These are phyloP conservation scores for Phytophthora agathidicida DNA, from an alignment of 352 stramenopile species.

Conservation along the genomic window DNA sequence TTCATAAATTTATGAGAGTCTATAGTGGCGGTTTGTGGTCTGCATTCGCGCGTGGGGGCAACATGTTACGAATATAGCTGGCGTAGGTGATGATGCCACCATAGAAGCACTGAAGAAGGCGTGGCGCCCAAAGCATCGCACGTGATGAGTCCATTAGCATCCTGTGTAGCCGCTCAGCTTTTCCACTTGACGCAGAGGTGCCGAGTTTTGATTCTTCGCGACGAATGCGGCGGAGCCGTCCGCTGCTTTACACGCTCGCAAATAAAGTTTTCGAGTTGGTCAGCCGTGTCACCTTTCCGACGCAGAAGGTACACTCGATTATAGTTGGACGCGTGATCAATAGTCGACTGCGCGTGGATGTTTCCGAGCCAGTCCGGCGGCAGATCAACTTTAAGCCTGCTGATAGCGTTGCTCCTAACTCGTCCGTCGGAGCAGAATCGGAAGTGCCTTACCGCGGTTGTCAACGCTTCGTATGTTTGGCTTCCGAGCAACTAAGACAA, in stretches of 20 bases:
- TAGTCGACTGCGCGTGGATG: slow-evolving; percentile 10
- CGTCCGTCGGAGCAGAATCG: slow-evolving; percentile 5
- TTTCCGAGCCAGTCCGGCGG: background rate
- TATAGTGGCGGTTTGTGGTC: slow-evolving; percentile 1
- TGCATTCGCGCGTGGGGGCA: background rate
- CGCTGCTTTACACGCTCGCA: too few relatives aligned
- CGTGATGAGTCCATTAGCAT: slow-evolving; percentile 1
- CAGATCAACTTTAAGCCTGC: slow-evolving; percentile 13
- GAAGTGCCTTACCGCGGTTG: slow-evolving; percentile 8
- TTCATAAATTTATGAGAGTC: too few relatives aligned
- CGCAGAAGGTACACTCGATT: slow-evolving; percentile 12
- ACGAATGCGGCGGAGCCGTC: too few relatives aligned
- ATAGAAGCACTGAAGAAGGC: background rate
- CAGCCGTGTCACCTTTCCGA: slow-evolving; percentile 4
- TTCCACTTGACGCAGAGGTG: too few relatives aligned
- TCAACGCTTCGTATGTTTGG: background rate
- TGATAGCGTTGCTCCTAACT: slow-evolving; percentile 6
- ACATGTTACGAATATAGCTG: slow-evolving; percentile 7
- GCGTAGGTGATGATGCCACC: slow-evolving; percentile 4
- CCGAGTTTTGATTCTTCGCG: too few relatives aligned
- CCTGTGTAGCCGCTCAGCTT: background rate
- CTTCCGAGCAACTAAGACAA: slow-evolving; percentile 11
- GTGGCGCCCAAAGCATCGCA: slow-evolving; percentile 2
- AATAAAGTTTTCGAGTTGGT: slow-evolving; percentile 6
- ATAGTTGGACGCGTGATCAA: slow-evolving; percentile 20